Conservation (phyloP, 176 grass and related monocot genomes). For the Canna indica region DNA sequence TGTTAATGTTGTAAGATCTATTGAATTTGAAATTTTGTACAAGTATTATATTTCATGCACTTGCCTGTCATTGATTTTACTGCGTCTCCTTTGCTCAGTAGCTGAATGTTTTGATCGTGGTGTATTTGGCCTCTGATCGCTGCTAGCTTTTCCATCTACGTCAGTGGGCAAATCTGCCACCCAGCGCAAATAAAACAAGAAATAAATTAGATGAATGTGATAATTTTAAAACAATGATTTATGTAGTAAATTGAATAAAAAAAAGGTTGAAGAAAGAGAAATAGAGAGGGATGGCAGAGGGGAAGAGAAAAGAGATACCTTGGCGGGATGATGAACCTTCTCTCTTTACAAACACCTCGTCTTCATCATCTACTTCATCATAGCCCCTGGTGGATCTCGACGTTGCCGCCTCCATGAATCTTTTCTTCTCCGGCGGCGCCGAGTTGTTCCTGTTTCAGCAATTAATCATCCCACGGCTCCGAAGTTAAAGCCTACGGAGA, state of each 20-base stretch:
- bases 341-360: background rate
- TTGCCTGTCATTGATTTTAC: constrained; percentile 45
- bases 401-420: background rate
- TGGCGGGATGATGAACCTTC: background rate
- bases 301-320: background rate
- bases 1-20: background rate
- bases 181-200: constrained; percentile 4
- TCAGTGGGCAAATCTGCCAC: constrained; percentile 21
- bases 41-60: background rate
- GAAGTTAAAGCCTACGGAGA: background rate
- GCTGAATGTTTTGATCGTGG: constrained; percentile 44
- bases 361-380: background rate
- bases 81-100: constrained; percentile 35
- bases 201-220: background rate
- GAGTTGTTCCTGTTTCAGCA: background rate
- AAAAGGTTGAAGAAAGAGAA: background rate
- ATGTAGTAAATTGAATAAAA: too few species aligned
- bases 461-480: background rate
- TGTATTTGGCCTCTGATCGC: constrained; percentile 28
- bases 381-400: background rate
- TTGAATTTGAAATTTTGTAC: background rate
- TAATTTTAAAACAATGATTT: too few species aligned
- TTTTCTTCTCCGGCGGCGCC: background rate
- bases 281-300: background rate
- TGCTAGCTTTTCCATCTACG: constrained; percentile 16